Percentiles rank a stretch among this genome's conserved stretches.
These are phyloP conservation scores for Avena insularis DNA, from an alignment of 176 grass and related monocot species.

Conservation along the genomic window DNA sequence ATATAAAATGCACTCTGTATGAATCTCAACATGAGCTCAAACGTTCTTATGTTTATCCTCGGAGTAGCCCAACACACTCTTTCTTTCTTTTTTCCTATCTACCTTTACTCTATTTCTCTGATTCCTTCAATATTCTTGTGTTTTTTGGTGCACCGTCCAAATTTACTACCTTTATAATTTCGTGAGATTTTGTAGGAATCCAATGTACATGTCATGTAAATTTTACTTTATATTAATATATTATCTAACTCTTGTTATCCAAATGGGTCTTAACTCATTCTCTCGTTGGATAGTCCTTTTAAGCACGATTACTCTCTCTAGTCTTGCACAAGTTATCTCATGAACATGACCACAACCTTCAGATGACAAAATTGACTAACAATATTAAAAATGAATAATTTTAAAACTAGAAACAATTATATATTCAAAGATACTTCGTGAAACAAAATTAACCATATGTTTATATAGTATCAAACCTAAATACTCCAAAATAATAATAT, in stretches of 20 bases:
- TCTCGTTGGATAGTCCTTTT: too few relatives aligned
- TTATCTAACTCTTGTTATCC: too few relatives aligned
- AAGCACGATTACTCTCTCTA: too few relatives aligned
- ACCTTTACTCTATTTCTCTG: too few relatives aligned
- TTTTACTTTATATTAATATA: too few relatives aligned
- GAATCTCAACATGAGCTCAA: neutral
- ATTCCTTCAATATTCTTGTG: too few relatives aligned
- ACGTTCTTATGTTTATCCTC: neutral
- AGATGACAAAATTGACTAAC: too few relatives aligned
- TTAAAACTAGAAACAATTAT: neutral
- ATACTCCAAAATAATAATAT: neutral
- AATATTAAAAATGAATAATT: neutral
- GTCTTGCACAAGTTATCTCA: too few relatives aligned
- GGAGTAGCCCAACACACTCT: neutral
- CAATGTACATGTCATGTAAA: too few relatives aligned
- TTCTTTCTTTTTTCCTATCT: neutral
- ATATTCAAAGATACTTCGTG: neutral
- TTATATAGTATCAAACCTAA: neutral
- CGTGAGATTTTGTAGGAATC: neutral
- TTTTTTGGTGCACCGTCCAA: too few relatives aligned
- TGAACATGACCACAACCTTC: too few relatives aligned
- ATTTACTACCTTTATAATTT: neutral
- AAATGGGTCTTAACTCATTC: too few relatives aligned
- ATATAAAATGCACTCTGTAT: neutral
- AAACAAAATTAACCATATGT: neutral